Base-by-base conservation (phyloP, 176 grass and related monocot genomes). In the Hyparrhenia diplandra region DNA sequence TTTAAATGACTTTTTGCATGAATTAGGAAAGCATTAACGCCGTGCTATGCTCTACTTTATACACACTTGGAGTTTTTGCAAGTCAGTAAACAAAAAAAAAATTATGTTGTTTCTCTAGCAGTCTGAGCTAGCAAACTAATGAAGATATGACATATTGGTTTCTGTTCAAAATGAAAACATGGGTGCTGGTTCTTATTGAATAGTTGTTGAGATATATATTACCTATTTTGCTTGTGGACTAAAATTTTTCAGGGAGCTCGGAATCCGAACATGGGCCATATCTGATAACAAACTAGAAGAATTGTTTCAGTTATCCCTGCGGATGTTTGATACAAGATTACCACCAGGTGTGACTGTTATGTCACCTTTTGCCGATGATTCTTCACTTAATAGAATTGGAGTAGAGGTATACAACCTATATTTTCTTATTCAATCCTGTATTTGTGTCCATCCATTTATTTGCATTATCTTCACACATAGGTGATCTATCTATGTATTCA, bases 241-340 rank as follows among this genome's bases (percentile, higher is more conserved):
- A 62, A 67, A 73, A 84, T 88, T 42, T 86, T 82, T 41, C 89
- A 98, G 95, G 75, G 95, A 93, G 54, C 85, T 98, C 7, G 95
- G 95, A 61, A 95, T 98, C 73, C 30, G 87, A 80, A 98, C 92
- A 67, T 81, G 71, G 71, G 82, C 25, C 65, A 88, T 84, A 81
- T 49, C 84, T 84, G 82, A 82, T 73, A 90, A 98, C 76, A 79
- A 81, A 64, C 79, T 93, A 71, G 78, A 80, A 82, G 92, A 98
- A 86, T 37, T 98, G 30, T 90, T 88, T 58, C 81, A 84, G 18
- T 62, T 98, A 88, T 86, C 90, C 21, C 80, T 76, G 76, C 87
- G 43, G 73, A 98, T 98, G 95, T 98, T 98, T 58, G 95, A 98
- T 82, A 98, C 95, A 76, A 93, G 87, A 88, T 87, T 98, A 78